Base-by-base conservation (phyloP, 345 rosid genomes). In the Eucalyptus decipiens region DNA sequence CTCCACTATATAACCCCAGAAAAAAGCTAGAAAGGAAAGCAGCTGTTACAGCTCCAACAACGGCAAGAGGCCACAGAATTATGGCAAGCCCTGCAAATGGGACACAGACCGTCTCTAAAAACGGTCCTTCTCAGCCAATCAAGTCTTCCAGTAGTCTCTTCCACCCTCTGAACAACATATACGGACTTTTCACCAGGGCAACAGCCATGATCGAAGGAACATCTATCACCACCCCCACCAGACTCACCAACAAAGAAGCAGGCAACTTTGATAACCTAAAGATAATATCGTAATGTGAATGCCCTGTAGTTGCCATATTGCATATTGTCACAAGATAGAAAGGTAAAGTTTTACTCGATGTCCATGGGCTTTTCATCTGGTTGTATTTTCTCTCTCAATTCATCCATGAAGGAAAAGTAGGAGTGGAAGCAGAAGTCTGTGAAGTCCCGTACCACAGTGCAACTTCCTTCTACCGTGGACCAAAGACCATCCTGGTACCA, bases 61-160 rank as follows among this genome's bases (percentile, higher is more conserved):
- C 97, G 88, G 96, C 99, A 88, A 97, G 88, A 87, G 99, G 99
- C 99, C 99, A 96, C 32, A 96, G 88, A 47, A 96, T 88, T 69
- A 97, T 96, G 52, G 97, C 95, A 85, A 97, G 93, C 90, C 96
- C 97, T 7, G 99, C 99, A 92, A 97, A 96, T 34, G 99, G 99
- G 90, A 96, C 97, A 90, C 99, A 97, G 3, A 94, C 96, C 1
- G 94, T 95, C 93, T 97, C 99, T 93, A 96, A 89, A 92, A 97
- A 97, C 1, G 98, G 98, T 47, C 99, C 99, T 89, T 97, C 98
- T 91, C 98, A 89, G 43, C 99, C 99, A 58, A 96, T 93, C 92
- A 96, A 92, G 90, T 97, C 99, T 91, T 97, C 99, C 40, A 97
- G 88, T 10, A 95, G 93, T 92, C 99, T 94, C 92, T 94, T 96